Evolutionary conservation across 305 asterid genomes (phyloP).

Genomic region (Fraxinus nigra): DNA sequence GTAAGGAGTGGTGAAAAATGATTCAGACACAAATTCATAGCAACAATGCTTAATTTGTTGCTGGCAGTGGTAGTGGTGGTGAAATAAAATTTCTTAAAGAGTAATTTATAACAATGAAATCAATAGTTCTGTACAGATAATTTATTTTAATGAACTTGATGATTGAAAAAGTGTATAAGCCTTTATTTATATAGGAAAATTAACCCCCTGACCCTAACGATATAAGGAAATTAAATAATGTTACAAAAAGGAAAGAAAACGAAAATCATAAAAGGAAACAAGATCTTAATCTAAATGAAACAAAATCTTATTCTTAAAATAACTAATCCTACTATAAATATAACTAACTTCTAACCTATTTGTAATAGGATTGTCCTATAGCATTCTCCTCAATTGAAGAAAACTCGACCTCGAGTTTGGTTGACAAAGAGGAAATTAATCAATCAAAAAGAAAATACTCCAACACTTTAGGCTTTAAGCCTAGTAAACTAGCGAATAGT

Average conservation of each 20-base stretch:
- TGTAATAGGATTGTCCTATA: too few relatives aligned
- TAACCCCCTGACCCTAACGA: background rate
- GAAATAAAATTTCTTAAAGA: background rate
- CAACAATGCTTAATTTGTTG: background rate
- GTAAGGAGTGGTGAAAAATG: background rate
- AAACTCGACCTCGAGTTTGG: too few relatives aligned
- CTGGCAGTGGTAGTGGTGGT: background rate
- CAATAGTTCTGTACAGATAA: background rate
- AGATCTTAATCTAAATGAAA: too few relatives aligned
- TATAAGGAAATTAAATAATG: background rate
- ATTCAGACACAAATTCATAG: background rate
- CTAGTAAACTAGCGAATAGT: too few relatives aligned
- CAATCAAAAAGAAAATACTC: too few relatives aligned
- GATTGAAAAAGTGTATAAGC: too few relatives aligned
- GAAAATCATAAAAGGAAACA: background rate
- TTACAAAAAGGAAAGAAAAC: background rate
- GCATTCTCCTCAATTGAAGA: too few relatives aligned
- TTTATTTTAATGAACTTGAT: background rate
- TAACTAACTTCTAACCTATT: too few relatives aligned
- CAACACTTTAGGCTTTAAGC: too few relatives aligned
- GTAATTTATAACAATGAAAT: background rate
- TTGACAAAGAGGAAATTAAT: too few relatives aligned
- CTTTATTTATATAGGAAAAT: too few relatives aligned
- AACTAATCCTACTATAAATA: background rate
- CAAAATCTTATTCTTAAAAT: conserved; percentile 43